Percentiles rank a stretch among this genome's conserved stretches.
These are phyloP conservation scores for Erigeron philadelphicus DNA, from an alignment of 140 eudicot species.

Conservation along the genomic window DNA sequence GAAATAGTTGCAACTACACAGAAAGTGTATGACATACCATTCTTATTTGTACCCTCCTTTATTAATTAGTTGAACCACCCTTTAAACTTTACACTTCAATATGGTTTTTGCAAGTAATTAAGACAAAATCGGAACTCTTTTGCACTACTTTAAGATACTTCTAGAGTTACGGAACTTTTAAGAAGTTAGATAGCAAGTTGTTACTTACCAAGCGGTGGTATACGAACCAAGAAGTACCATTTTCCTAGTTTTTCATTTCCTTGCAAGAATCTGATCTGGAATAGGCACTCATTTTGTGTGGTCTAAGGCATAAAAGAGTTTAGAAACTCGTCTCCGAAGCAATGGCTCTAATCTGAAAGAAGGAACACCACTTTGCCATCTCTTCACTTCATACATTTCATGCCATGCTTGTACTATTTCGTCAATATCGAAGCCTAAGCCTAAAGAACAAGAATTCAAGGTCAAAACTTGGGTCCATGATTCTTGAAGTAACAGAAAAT, in stretches of 20 bases:
- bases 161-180: neutral
- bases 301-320: slow-evolving; percentile 63
- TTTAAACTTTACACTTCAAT: too few species aligned
- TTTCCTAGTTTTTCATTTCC: neutral
- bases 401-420: slow-evolving; percentile 74
- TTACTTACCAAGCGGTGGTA: slow-evolving; percentile 27
- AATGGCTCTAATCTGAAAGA: slow-evolving; percentile 77
- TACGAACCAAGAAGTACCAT: slow-evolving; percentile 4
- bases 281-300: slow-evolving; percentile 32
- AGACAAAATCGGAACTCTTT: neutral
- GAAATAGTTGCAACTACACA: neutral
- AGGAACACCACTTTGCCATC: slow-evolving; percentile 67
- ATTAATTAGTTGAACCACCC: neutral
- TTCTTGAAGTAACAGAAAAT: neutral
- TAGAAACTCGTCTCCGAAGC: slow-evolving; percentile 72
- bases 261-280: slow-evolving; percentile 3
- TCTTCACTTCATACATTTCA: slow-evolving; percentile 87
- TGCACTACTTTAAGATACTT: neutral
- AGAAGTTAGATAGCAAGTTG: neutral
- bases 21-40: neutral
- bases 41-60: neutral
- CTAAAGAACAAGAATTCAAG: slow-evolving; percentile 8
- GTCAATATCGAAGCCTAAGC: slow-evolving; percentile 26
- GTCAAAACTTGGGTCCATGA: slow-evolving; percentile 3
- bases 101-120: neutral